Conservation (phyloP, 2,329 filamentous ascomycete species). For the Phaeoacremonium minimum region DNA sequence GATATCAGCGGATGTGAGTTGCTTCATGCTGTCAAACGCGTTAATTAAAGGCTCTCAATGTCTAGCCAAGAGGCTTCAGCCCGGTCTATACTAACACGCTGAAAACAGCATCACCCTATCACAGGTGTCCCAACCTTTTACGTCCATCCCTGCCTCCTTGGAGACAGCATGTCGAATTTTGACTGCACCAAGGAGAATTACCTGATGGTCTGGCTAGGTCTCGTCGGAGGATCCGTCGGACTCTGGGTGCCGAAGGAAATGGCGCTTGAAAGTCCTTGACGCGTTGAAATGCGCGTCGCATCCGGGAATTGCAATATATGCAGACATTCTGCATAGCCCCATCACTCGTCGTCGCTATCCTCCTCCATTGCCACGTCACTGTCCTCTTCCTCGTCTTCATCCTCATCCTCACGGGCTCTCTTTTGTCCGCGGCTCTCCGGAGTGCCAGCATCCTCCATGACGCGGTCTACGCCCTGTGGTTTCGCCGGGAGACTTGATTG, state of each 20-base stretch:
- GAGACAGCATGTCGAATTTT: constrained; percentile 70
- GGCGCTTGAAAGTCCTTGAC: too few species aligned
- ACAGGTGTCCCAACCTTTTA: constrained; percentile 79
- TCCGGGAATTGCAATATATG: constrained; percentile 5
- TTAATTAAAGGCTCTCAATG: constrained; percentile 17
- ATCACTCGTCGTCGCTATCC: constrained; percentile 66
- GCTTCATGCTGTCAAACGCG: constrained; percentile 17
- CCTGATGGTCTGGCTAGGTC: constrained; percentile 83
- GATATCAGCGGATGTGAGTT: constrained; percentile 72
- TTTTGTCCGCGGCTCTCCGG: constrained; percentile 62
- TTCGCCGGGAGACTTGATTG: constrained; percentile 40
- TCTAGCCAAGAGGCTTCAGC: constrained; percentile 8
- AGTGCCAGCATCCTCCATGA: constrained; percentile 46
- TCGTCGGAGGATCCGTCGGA: constrained; percentile 76
- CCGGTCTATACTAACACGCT: constrained; percentile 35
- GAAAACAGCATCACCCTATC: constrained; percentile 73
- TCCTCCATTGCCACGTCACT: constrained; percentile 65
- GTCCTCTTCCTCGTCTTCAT: constrained; percentile 58
- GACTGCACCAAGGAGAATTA: constrained; percentile 63
- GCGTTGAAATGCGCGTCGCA: too few species aligned
- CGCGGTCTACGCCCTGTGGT: constrained; percentile 40
- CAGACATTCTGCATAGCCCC: constrained; percentile 1
- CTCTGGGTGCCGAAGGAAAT: constrained; percentile 72
- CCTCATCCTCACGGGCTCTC: constrained; percentile 64
- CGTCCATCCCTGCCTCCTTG: constrained; percentile 87